phyloP scores from a whole-genome alignment of 2,329 filamentous ascomycete species.

The Tolypocladium cylindrosporum region DNA sequence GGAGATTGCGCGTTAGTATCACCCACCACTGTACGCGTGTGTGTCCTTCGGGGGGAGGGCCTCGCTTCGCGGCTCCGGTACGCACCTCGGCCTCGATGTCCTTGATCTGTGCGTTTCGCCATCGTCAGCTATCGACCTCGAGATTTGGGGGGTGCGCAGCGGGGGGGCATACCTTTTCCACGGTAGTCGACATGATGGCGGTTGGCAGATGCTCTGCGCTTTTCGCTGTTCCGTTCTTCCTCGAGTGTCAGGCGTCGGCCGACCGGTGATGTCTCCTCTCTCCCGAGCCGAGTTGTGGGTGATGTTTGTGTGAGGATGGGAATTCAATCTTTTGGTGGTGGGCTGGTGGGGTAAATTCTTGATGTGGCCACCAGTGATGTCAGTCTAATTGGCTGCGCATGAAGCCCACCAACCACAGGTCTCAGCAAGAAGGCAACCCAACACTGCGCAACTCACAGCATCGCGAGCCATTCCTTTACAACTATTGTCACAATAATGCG shows the following conservation, averaged over 20 bases:
- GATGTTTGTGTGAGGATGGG: conserved; percentile 1
- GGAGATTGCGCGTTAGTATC: not conserved
- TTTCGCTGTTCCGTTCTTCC: not conserved
- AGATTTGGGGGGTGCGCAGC: not conserved
- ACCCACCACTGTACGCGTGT: not conserved
- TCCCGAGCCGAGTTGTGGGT: not conserved
- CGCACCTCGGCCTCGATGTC: conserved; percentile 89
- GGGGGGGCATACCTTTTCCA: conserved; percentile 67
- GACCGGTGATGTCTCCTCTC: not conserved
- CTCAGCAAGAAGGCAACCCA: not conserved
- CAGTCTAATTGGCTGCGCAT: conserved; percentile 9
- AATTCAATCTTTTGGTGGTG: conserved; percentile 6
- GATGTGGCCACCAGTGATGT: conserved; percentile 19
- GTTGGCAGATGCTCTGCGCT: conserved; percentile 3
- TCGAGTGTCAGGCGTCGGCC: not conserved
- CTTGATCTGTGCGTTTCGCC: conserved; percentile 59
- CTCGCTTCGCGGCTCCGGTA: conserved; percentile 9
- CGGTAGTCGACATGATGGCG: conserved; percentile 82
- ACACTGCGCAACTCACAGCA: not conserved
- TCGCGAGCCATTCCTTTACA: not conserved
- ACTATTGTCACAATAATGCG: not conserved
- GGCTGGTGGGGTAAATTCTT: conserved; percentile 32
- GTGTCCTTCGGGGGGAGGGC: not conserved
- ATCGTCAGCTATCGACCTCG: not conserved
- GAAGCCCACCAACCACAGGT: not conserved